Percentiles rank a stretch among this genome's conserved stretches.
phyloP scores from a whole-genome alignment of 192 early-diverging fungal genomes.

The Gryganskiella cystojenkinii region DNA sequence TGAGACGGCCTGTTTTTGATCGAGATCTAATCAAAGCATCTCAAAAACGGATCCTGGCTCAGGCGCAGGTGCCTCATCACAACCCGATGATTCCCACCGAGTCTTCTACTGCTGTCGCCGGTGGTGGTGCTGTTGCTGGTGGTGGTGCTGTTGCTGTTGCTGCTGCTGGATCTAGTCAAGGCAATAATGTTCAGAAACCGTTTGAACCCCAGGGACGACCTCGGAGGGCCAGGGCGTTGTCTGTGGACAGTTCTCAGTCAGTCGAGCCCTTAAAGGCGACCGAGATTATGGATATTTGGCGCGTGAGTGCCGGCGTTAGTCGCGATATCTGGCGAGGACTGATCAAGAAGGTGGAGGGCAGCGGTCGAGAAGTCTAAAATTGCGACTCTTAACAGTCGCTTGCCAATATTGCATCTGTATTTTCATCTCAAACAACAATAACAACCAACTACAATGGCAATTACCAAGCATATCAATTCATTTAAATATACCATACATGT shows the following conservation, averaged over 20 bases:
- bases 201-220: constrained; percentile 30
- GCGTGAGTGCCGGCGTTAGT: constrained; percentile 44
- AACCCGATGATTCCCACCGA: not conserved
- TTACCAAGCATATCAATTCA: no score
- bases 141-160: no score
- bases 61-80: constrained; percentile 14
- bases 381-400: no score
- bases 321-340: constrained; percentile 44
- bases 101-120: not conserved
- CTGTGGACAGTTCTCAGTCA: constrained; percentile 41
- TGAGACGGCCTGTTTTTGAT: constrained; percentile 36
- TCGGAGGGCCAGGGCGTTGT: constrained; percentile 29
- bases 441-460: no score
- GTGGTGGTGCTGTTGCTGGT: not conserved
- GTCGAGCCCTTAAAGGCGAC: constrained; percentile 26
- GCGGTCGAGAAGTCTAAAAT: constrained; percentile 1
- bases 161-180: no score
- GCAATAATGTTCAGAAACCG: not conserved
- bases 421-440: no score
- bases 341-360: constrained; percentile 44
- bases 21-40: constrained; percentile 39
- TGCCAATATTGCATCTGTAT: no score
- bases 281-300: constrained; percentile 44
- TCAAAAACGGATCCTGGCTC: constrained; percentile 41
- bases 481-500: no score